Evolutionary conservation across 2,329 filamentous ascomycete genomes (phyloP).

Genomic region (Ceratocystis eucalypticola): DNA sequence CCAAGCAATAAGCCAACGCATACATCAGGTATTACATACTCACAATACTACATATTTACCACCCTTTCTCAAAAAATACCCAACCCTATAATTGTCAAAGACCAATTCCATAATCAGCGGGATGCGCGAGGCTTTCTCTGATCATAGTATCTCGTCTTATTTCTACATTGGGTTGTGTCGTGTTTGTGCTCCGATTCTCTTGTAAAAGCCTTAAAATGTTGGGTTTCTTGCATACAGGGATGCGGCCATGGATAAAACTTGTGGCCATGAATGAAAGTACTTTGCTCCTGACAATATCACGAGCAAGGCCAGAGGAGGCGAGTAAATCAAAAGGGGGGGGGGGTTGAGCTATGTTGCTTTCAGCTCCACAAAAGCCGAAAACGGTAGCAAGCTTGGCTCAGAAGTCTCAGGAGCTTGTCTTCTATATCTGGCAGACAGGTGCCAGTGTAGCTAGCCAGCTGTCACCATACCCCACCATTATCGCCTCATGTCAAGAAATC

Average conservation of each 20-base stretch:
- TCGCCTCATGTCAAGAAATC: background rate
- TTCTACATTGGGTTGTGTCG: background rate
- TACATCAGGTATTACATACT: background rate
- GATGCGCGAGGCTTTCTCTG: no score
- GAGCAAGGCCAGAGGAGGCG: background rate
- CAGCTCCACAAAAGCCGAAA: background rate
- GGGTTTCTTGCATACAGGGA: background rate
- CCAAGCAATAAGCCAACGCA: slow-evolving; percentile 6
- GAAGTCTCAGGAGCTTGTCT: background rate
- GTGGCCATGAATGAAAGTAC: background rate
- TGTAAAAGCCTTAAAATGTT: background rate
- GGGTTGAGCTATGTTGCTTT: background rate
- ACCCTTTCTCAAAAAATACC: no score
- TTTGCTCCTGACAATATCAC: background rate
- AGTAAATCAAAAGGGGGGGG: background rate
- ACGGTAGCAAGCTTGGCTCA: background rate
- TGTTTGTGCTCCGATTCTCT: background rate
- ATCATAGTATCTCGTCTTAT: background rate
- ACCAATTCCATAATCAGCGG: no score
- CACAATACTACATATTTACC: background rate
- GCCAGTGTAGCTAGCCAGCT: background rate
- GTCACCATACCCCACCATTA: background rate
- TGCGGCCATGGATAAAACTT: background rate
- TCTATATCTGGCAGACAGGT: background rate
- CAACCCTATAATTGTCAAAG: no score